These are phyloP conservation scores for Paxillus rubicundulus DNA, from an alignment of 768 basidiomycete genomes.

Conservation along the genomic window DNA sequence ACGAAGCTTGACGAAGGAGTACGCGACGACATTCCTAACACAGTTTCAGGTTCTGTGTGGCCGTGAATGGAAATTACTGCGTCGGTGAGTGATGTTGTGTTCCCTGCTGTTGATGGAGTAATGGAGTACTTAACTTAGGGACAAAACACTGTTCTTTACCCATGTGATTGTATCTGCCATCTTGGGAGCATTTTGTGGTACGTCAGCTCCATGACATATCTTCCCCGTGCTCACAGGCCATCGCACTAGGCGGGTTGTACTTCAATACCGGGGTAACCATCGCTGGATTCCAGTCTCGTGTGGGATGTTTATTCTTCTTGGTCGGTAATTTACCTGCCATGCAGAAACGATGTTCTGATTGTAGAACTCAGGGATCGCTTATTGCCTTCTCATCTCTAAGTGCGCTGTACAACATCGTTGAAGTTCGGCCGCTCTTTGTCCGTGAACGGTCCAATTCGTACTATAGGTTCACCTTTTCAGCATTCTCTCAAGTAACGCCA, in stretches of 20 bases:
- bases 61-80: slow-evolving; percentile 82
- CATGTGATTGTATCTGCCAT: slow-evolving; percentile 70
- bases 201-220: slow-evolving; percentile 13
- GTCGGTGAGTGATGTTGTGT: slow-evolving; percentile 43
- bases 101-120: not conserved
- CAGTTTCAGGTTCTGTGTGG: slow-evolving; percentile 81
- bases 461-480: slow-evolving; percentile 58
- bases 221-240: not conserved
- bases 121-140: slow-evolving; percentile 45
- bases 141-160: slow-evolving; percentile 78
- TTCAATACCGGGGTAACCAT: slow-evolving; percentile 77
- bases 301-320: slow-evolving; percentile 95
- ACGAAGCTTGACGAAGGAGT: slow-evolving; percentile 32
- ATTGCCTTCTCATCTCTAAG: slow-evolving; percentile 90
- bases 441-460: slow-evolving; percentile 83
- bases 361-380: slow-evolving; percentile 64
- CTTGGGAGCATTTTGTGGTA: slow-evolving; percentile 85
- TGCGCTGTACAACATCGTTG: slow-evolving; percentile 85
- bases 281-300: slow-evolving; percentile 89
- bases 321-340: slow-evolving; percentile 34
- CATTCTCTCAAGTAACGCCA: not conserved
- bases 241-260: slow-evolving; percentile 70
- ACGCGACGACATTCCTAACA: slow-evolving; percentile 81
- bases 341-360: slow-evolving; percentile 5
- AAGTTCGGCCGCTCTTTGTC: slow-evolving; percentile 81